These are phyloP conservation scores for Cladochytrium replicatum DNA, from an alignment of 192 early-diverging fungal genomes.

Conservation along the genomic window DNA sequence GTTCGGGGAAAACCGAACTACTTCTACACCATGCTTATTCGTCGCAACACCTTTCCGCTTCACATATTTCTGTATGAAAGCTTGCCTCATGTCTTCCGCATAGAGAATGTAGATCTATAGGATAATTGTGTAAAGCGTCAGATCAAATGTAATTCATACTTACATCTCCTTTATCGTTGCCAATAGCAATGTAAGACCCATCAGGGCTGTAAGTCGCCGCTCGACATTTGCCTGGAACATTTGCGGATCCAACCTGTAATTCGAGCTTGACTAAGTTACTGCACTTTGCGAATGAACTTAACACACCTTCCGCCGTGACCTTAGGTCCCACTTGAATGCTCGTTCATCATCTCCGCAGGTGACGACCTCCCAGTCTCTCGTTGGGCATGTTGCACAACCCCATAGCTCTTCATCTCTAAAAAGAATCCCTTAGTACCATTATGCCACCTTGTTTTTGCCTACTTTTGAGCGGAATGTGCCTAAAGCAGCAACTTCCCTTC, in stretches of 20 bases:
- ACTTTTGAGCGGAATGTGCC: too few species aligned
- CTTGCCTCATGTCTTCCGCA: conserved; percentile 11
- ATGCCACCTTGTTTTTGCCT: neutral
- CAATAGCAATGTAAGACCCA: conserved; percentile 15
- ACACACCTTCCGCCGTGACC: conserved; percentile 5
- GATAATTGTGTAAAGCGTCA: neutral
- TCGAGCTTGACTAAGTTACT: neutral
- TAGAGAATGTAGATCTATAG: conserved; percentile 17
- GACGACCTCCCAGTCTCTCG: conserved; percentile 1
- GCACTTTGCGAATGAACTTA: too few species aligned
- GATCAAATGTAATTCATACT: conserved; percentile 4
- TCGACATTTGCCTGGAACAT: conserved; percentile 15
- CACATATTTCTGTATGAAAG: conserved; percentile 14
- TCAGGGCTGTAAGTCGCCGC: conserved; percentile 11
- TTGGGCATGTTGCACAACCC: conserved; percentile 10
- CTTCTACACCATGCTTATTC: conserved; percentile 6
- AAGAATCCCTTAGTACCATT: neutral
- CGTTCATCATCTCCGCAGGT: conserved; percentile 13
- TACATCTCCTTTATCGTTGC: conserved; percentile 20
- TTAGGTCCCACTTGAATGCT: conserved; percentile 5
- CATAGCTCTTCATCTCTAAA: conserved; percentile 12
- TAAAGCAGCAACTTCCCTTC: conserved; percentile 3
- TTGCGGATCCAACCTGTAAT: conserved; percentile 3
- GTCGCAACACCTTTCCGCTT: conserved; percentile 4
- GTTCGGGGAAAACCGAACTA: conserved; percentile 15